A percentile compares a stretch with the other conserved stretches of the same genome.
These are phyloP conservation scores for Davidsoniella eucalypti DNA, from an alignment of 2,329 filamentous ascomycete species.

Conservation along the genomic window DNA sequence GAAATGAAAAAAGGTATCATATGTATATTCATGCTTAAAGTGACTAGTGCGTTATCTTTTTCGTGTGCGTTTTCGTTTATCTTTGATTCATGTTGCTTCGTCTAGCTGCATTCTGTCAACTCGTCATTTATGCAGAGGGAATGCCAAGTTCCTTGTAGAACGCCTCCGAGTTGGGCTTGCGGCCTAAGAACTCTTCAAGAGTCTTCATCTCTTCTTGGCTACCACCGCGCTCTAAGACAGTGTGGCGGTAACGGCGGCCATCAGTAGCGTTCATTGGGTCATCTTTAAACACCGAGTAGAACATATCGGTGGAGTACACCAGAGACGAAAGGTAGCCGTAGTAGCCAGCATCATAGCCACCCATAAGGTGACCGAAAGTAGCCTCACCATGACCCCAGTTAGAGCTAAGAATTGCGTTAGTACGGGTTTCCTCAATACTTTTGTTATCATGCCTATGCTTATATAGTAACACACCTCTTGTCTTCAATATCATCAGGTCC, in stretches of 20 bases:
- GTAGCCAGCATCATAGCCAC: slow-evolving; percentile 73
- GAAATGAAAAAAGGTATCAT: neutral
- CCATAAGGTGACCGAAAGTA: slow-evolving; percentile 68
- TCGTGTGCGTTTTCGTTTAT: neutral
- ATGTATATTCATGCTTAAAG: slow-evolving; percentile 3
- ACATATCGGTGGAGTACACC: slow-evolving; percentile 78
- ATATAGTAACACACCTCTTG: slow-evolving; percentile 27
- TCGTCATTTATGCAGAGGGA: neutral
- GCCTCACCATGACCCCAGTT: slow-evolving; percentile 65
- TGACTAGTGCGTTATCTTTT: neutral
- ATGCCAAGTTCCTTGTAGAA: slow-evolving; percentile 64
- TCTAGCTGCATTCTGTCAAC: too few species aligned
- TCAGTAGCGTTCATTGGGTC: slow-evolving; percentile 63
- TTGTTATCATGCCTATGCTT: neutral
- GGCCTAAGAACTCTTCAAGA: slow-evolving; percentile 59
- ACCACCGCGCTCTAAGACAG: slow-evolving; percentile 61
- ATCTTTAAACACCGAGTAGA: slow-evolving; percentile 60
- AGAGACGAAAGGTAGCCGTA: slow-evolving; percentile 61
- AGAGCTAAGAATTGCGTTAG: slow-evolving; percentile 19
- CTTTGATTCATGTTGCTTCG: too few species aligned
- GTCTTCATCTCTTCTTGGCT: slow-evolving; percentile 69
- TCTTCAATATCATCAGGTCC: slow-evolving; percentile 53
- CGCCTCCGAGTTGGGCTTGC: slow-evolving; percentile 59
- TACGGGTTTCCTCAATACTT: neutral
- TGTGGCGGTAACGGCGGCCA: slow-evolving; percentile 61